Evolutionary conservation across 2,329 filamentous ascomycete genomes (phyloP), one percentile per base, ranked within the genome.

Genomic region (Stromatinia cepivora): DNA sequence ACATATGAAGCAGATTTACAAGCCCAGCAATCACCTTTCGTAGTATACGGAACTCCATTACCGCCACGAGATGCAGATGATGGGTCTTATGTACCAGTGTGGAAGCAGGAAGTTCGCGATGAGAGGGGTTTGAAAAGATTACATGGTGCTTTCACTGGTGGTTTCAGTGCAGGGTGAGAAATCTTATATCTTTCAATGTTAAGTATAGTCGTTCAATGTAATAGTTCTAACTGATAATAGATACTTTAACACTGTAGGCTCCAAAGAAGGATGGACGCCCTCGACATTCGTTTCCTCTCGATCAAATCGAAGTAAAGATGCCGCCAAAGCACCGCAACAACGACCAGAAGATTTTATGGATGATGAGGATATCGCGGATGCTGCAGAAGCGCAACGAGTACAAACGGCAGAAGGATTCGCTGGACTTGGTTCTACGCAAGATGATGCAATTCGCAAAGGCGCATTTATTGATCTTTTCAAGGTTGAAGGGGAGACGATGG

Each of bases 231-330:
- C 77, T 57, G 31, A 6, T 70, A 71, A 72, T 79, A 94, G 92
- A 75, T 97, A 98, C 81, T 98, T 95, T 82, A 99, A 99, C 79
- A 97, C 94, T 7, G 95, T 98, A 74, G 95, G 95, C 66, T 97
- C 94, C 69, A 98, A 98, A 80, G 94, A 99, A 84, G 95, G 95
- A 82, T 99, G 94, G 94, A 90, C 92, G 0, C 95, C 95, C 2
- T 89, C 92, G 31, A 91, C 92, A 0, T 99, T 98, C 79, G 90
- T 97, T 13, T 98, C 94, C 9, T 97, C 94, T 65, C 91, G 95
- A 34, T 83, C 87, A 52, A 92, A 92, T 76, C 91, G 93, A 69
- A 88, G 86, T 73, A 92, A 92, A 77, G 87, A 91, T 82, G 84
- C 82, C 46, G 70, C 83, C n/a, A 84, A 86, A 72, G 74, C 81